Evolutionary conservation across 163 green algal species (phyloP).

Genomic region (Smithsoniella earleae): DNA sequence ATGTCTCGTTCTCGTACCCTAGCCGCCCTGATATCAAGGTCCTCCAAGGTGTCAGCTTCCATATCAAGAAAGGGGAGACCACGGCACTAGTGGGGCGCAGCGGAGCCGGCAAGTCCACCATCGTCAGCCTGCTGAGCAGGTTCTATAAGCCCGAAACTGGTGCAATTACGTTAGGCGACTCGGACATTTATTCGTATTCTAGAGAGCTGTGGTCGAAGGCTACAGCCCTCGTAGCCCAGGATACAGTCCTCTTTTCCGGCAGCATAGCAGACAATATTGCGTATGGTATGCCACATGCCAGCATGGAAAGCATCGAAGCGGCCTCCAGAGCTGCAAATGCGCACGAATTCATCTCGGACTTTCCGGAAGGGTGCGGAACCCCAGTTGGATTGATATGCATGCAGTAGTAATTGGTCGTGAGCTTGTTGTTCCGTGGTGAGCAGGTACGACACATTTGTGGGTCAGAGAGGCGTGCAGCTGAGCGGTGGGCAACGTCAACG

Average conservation of each 20-base stretch:
- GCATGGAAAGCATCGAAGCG: slow-evolving; percentile 43
- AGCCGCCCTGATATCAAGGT: slow-evolving; percentile 53
- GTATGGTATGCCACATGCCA: slow-evolving; percentile 39
- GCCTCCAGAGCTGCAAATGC: slow-evolving; percentile 71
- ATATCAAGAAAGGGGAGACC: slow-evolving; percentile 56
- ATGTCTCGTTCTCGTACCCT: slow-evolving; percentile 74
- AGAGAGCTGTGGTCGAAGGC: slow-evolving; percentile 30
- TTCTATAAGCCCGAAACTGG: slow-evolving; percentile 6
- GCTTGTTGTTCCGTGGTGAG: too few relatives aligned
- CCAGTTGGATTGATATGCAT: too few relatives aligned
- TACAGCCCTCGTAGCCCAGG: slow-evolving; percentile 43
- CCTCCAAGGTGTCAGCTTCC: slow-evolving; percentile 55
- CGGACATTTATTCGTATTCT: slow-evolving; percentile 27
- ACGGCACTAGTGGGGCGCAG: slow-evolving; percentile 69
- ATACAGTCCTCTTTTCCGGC: slow-evolving; percentile 68
- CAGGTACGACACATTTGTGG: slow-evolving; percentile 72
- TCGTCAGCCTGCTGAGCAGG: slow-evolving; percentile 59
- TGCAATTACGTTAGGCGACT: background rate
- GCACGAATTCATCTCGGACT: slow-evolving; percentile 70
- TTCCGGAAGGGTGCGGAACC: slow-evolving; percentile 58
- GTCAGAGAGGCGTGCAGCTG: slow-evolving; percentile 79
- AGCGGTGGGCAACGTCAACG: slow-evolving; percentile 76
- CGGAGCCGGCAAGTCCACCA: slow-evolving; percentile 72
- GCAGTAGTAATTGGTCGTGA: too few relatives aligned
- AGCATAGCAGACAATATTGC: slow-evolving; percentile 67